Conservation (phyloP, 257 asterid genomes). For the Scutellaria galericulata region DNA sequence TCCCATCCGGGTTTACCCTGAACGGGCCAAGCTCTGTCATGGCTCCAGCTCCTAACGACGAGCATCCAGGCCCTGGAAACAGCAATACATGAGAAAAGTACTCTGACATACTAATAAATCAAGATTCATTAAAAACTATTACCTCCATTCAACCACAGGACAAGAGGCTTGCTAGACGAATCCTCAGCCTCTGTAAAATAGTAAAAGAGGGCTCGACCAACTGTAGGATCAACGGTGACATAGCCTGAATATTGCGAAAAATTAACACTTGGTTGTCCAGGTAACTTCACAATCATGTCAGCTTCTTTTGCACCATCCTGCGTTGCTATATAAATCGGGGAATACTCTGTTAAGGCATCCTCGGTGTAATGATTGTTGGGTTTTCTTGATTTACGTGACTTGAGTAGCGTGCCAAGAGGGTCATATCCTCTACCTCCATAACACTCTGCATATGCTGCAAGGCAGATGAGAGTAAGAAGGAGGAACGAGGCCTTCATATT, state of each 20-base stretch:
- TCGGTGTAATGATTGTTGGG: not conserved
- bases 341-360: constrained; percentile 29
- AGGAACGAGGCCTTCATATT: constrained; percentile 41
- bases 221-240: constrained; percentile 52
- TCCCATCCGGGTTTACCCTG: constrained; percentile 63
- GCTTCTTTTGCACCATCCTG: constrained; percentile 49
- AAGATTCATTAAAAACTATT: not conserved
- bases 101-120: no score
- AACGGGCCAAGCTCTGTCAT: constrained; percentile 74
- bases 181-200: constrained; percentile 50
- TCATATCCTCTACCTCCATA: constrained; percentile 35
- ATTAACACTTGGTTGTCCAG: constrained; percentile 50
- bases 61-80: constrained; percentile 75
- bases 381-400: constrained; percentile 19
- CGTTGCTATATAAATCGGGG: constrained; percentile 38
- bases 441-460: constrained; percentile 41
- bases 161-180: constrained; percentile 48
- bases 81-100: not conserved
- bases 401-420: constrained; percentile 37
- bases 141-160: constrained; percentile 60
- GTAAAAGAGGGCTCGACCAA: constrained; percentile 52
- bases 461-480: constrained; percentile 34
- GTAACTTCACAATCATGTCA: constrained; percentile 42
- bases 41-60: constrained; percentile 77
- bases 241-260: constrained; percentile 52